Percentiles rank a stretch among this genome's conserved stretches.
These are phyloP conservation scores for Ceratocystis eucalypticola DNA, from an alignment of 2,329 filamentous ascomycete species.

Conservation along the genomic window DNA sequence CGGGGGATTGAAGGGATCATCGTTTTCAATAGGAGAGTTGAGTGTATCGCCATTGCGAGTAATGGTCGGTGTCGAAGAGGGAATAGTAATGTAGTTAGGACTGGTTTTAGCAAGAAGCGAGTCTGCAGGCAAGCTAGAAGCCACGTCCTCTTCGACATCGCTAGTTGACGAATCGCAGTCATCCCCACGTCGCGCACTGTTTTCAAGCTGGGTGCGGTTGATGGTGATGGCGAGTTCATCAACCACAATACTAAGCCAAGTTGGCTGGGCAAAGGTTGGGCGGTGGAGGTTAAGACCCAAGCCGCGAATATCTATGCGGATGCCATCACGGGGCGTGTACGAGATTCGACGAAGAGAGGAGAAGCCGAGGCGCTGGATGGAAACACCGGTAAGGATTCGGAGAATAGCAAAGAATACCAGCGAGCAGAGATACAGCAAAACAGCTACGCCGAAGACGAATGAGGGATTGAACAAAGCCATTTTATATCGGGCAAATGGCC, in stretches of 20 bases:
- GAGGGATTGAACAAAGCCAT: slow-evolving; percentile 61
- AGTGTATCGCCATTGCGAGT: slow-evolving; percentile 23
- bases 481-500: neutral
- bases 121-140: neutral
- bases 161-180: slow-evolving; percentile 11
- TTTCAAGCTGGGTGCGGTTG: slow-evolving; percentile 51
- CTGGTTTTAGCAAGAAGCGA: slow-evolving; percentile 2
- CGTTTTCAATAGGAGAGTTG: slow-evolving; percentile 19
- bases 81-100: neutral
- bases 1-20: slow-evolving; percentile 20
- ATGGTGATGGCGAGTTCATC: slow-evolving; percentile 75
- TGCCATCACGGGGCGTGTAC: slow-evolving; percentile 77
- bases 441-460: slow-evolving; percentile 72
- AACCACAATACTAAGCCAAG: slow-evolving; percentile 84
- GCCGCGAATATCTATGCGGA: slow-evolving; percentile 78
- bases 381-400: slow-evolving; percentile 83
- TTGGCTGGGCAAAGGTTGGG: slow-evolving; percentile 92
- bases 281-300: slow-evolving; percentile 79
- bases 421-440: slow-evolving; percentile 77
- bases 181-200: slow-evolving; percentile 25
- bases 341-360: slow-evolving; percentile 81
- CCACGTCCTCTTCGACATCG: slow-evolving; percentile 12
- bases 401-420: slow-evolving; percentile 90
- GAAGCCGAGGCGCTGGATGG: slow-evolving; percentile 89
- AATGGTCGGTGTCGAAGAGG: slow-evolving; percentile 20